Base-by-base conservation (phyloP, 495 filamentous ascomycete species). In the Durotheca rogersii region DNA sequence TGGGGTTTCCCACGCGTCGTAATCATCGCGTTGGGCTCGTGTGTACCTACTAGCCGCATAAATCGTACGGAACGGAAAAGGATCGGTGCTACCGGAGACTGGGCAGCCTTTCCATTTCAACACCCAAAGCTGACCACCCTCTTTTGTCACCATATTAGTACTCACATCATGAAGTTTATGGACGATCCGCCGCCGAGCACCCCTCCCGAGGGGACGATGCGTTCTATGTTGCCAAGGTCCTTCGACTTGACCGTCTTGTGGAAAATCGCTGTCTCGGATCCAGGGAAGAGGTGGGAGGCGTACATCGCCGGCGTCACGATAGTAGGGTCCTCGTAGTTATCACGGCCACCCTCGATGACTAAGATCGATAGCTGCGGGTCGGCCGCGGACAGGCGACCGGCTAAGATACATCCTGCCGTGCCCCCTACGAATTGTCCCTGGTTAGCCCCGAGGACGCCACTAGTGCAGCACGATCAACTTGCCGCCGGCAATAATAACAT, bases 121-220 rank as follows among this genome's bases (percentile, higher is more conserved):
- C n/a, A n/a, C n/a, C n/a, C n/a, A n/a, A n/a, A n/a, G n/a, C n/a
- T n/a, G n/a, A n/a, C n/a, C n/a, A n/a, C n/a, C n/a, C n/a, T n/a
- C n/a, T n/a, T n/a, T n/a, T n/a, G n/a, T n/a, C n/a, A n/a, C n/a
- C n/a, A 7, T 37, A 7, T 14, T 18, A 11, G 21, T 4, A 32
- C 60, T 31, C 74, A 81, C 70, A 77, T 76, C 74, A 82, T 78
- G 42, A 80, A 77, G 57, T 85, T 86, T 19, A 81, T 77, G 0
- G 78, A 78, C 2, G 72, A 77, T 7, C 81, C 81, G 18, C 82
- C 82, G 35, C 82, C 82, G 0, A 86, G 69, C 0, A 74, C 66
- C 31, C 78, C 76, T 12, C 79, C 81, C 6, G 66, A 66, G 0
- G 76, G 71, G 6, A 86, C 73, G 12, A 79, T 69, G 7, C 67